Evolutionary conservation across 2,329 filamentous ascomycete genomes (phyloP).

Genomic region (Lecanicillium sp.): DNA sequence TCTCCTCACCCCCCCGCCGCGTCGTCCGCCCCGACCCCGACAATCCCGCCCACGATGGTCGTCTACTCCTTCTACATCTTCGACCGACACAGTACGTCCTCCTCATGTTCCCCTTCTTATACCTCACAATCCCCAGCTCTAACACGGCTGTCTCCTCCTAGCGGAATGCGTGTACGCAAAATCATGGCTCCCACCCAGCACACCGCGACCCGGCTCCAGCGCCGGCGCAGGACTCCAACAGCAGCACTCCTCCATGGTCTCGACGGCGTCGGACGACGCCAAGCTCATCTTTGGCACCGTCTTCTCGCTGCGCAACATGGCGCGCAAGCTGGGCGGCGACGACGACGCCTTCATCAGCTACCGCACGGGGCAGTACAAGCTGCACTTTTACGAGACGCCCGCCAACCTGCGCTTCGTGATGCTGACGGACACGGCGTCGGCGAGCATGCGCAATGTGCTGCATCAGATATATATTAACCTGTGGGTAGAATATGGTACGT

Average conservation of each 20-base stretch:
- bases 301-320: constrained; percentile 95
- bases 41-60: constrained; percentile 54
- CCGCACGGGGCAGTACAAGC: constrained; percentile 89
- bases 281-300: constrained; percentile 97
- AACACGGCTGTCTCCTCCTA: constrained; percentile 29
- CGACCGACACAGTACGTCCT: constrained; percentile 79
- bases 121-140: constrained; percentile 1
- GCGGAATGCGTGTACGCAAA: constrained; percentile 97
- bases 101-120: background rate
- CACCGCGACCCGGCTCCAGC: constrained; percentile 25
- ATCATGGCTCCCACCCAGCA: constrained; percentile 62
- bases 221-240: constrained; percentile 10
- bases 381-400: constrained; percentile 98
- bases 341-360: constrained; percentile 95
- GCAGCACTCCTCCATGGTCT: constrained; percentile 16
- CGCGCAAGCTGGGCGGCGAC: constrained; percentile 84
- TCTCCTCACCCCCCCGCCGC: background rate
- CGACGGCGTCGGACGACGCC: constrained; percentile 64
- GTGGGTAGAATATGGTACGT: constrained; percentile 86
- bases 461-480: constrained; percentile 99
- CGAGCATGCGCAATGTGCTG: constrained; percentile 87
- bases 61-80: constrained; percentile 99
- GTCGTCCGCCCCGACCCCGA: background rate
- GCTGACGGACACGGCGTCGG: constrained; percentile 82
- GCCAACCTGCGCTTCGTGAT: constrained; percentile 95